Conservation (phyloP, 2,329 filamentous ascomycete genomes). For the Aureobasidium mangrovei region DNA sequence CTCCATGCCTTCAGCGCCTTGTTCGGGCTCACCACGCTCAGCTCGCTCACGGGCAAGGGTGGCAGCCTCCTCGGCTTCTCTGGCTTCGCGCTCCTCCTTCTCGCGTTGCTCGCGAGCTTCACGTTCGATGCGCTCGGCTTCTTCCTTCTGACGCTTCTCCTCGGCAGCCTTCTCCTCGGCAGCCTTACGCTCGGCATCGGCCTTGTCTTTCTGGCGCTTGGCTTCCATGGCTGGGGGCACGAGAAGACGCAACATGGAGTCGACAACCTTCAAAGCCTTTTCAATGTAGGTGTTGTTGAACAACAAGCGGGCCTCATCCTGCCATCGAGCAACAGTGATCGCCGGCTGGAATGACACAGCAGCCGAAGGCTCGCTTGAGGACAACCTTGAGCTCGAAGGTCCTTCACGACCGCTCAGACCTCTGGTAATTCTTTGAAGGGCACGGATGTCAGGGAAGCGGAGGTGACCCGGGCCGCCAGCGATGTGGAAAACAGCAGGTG, state of each 20-base stretch:
- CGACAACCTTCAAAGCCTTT: constrained; percentile 58
- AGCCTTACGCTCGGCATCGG: constrained; percentile 56
- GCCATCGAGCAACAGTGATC: constrained; percentile 69
- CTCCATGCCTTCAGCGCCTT: constrained; percentile 53
- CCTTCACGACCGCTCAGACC: neutral
- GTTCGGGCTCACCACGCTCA: constrained; percentile 27
- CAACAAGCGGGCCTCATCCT: constrained; percentile 80
- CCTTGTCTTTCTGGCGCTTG: constrained; percentile 61
- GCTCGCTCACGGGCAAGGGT: constrained; percentile 26
- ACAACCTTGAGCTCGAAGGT: neutral
- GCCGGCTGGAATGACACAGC: constrained; percentile 66
- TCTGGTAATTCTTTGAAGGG: constrained; percentile 1
- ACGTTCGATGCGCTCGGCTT: constrained; percentile 51
- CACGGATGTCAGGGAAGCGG: constrained; percentile 3
- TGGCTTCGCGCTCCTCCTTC: constrained; percentile 40
- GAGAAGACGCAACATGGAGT: constrained; percentile 61
- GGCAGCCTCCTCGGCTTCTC: constrained; percentile 34
- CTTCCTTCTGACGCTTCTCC: constrained; percentile 54
- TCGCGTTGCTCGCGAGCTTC: constrained; percentile 44
- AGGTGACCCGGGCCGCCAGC: constrained; percentile 2
- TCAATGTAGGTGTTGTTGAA: constrained; percentile 64
- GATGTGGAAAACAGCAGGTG: constrained; percentile 14
- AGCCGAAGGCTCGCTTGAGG: constrained; percentile 52
- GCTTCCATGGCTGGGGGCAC: constrained; percentile 77
- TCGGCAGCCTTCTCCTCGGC: constrained; percentile 53